These are phyloP conservation scores for Arabis hirsuta DNA, from an alignment of 345 rosid species.

Conservation along the genomic window DNA sequence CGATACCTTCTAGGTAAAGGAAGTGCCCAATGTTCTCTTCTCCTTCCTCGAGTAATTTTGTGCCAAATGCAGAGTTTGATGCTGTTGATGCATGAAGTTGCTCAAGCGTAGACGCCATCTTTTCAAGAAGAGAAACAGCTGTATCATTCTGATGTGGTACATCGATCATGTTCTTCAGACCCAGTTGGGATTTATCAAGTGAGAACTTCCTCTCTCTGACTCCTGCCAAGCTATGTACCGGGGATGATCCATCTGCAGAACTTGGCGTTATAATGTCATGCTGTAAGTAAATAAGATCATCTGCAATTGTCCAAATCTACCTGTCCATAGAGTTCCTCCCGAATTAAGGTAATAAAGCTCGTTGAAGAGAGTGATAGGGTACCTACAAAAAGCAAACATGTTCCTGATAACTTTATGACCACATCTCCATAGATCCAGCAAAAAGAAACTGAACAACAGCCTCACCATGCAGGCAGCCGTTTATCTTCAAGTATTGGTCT, in stretches of 20 bases:
- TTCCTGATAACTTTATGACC: not conserved
- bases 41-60: conserved; percentile 84
- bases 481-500: conserved; percentile 87
- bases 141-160: conserved; percentile 50
- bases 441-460: not conserved
- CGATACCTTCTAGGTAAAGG: conserved; percentile 88
- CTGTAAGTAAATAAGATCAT: not conserved
- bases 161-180: conserved; percentile 44
- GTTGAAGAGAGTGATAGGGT: conserved; percentile 81
- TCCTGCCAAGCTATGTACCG: conserved; percentile 67
- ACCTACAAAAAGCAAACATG: conserved; percentile 52
- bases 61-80: conserved; percentile 83
- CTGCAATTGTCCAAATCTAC: conserved; percentile 40
- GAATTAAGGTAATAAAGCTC: conserved; percentile 95
- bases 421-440: not conserved
- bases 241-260: conserved; percentile 76
- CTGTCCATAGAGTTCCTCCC: conserved; percentile 94
- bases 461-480: conserved; percentile 88
- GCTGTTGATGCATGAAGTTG: conserved; percentile 63
- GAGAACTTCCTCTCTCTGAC: conserved; percentile 70
- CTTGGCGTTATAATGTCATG: not conserved
- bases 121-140: conserved; percentile 67
- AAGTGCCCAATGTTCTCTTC: conserved; percentile 97
- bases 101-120: conserved; percentile 71
- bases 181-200: conserved; percentile 63